Evolutionary conservation across 192 early-diverging fungal genomes (phyloP), one percentile per base, ranked within the genome.

Genomic region (Rhizophagus clarus): DNA sequence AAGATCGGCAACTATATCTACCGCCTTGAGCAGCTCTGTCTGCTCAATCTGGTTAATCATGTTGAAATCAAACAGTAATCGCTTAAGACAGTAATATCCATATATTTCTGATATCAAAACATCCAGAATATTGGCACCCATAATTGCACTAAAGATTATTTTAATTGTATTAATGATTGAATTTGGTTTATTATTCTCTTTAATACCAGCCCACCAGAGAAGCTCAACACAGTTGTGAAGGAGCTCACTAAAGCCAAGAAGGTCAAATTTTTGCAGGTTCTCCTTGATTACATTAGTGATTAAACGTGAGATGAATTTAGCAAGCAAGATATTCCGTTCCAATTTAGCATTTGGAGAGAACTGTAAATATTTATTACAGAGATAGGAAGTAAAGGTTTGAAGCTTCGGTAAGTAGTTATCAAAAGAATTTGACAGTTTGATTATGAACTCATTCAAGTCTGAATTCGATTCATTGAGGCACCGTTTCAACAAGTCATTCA

Each of bases 181-280:
- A 22, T 71, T 42, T 15, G 20, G 17, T 20, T 20, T 5, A 56
- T 56, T 56, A 20, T 20, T 42, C 11, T 42, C 17, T 56, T 56
- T 56, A 56, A 22, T 56, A 56, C 20, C 15, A 20, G 51, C 5
- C 15, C 15, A 56, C 72, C 49, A 73, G 29, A 73, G 72, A 26
- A 73, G n/a, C 15, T 73, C 72, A 7, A 73, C 15, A n/a, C 72
- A 73, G 12, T 49, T 24, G 7, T 56, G 26, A 56, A 73, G 29
- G 2, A 73, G n/a, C 15, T 51, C 42, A n/a, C 22, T 14, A 51
- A 73, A 73, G 4, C 45, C 47, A 29, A 15, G n/a, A 56, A 29
- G 20, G 15, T 73, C 72, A 12, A 28, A 73, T 31, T 73, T 17
- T 3, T 73, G 7, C 3, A 73, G n/a, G 29, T 73, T 73, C 11